Base-by-base conservation (phyloP, 306 rosid species). In the Glycine latifolia region DNA sequence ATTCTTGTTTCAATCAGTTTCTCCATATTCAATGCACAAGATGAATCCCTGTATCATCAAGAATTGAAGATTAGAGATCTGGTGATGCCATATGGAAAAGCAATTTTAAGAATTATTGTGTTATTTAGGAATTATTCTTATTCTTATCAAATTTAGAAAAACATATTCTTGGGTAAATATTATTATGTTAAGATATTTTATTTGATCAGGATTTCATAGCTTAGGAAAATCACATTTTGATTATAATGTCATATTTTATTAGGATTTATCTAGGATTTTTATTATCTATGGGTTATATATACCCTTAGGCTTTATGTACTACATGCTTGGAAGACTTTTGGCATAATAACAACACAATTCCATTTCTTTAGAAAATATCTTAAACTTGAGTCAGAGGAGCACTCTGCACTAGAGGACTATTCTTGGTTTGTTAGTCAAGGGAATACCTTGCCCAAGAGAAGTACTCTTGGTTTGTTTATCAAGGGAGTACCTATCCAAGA, bases 1-100 rank as follows among this genome's bases (percentile, higher is more conserved):
- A 93, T 85, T 82, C 97, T 95, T 33, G 89, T 81, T 81, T 88
- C 92, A 67, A 95, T 93, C 86, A 93, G 90, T 44, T 93, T 91
- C 88, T 85, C 90, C 89, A 95, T 85, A 86, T 90, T 80, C 85
- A 95, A 80, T 15, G 90, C 92, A 84, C 89, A 88, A 0, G 80
- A 86, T 43, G 88, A 82, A 54, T 93, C 91, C 60, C 97, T 95
- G 85, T 62, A 73, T 63, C 49, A 89, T 60, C 39, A 71, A 71
- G 67, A 63, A 67, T 62, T 43, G 61, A 63, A 67, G 33, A 46
- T 73, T 66, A 88, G 53, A 76, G 75, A 26, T 79, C 76, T 13
- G 48, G 59, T 31, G 7, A 71, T 49, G 26, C 16, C 39, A 52
- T 43, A 49, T 12, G 60, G 39, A 31, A 26, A 70, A 70, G 59